A percentile compares a stretch with the other conserved stretches of the same genome.
These are phyloP conservation scores for Aspergillus indologenus DNA, from an alignment of 495 filamentous ascomycete species.

Conservation along the genomic window DNA sequence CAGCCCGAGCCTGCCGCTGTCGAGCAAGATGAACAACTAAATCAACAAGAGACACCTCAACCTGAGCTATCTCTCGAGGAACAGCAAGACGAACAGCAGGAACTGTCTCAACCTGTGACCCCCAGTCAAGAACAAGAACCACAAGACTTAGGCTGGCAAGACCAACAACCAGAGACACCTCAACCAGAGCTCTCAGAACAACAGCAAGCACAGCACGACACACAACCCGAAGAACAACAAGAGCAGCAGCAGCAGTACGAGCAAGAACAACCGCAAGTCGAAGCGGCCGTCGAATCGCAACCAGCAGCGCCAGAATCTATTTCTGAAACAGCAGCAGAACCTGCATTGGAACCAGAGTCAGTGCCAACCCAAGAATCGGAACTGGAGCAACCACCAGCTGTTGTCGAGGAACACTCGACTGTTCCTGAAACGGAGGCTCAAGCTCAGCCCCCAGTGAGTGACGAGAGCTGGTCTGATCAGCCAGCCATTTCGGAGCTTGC, in stretches of 20 bases:
- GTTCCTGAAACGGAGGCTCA: slow-evolving; percentile 20
- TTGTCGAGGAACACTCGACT: slow-evolving; percentile 23
- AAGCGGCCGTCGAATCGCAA: slow-evolving; percentile 7
- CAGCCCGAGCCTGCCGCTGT: slow-evolving; percentile 23
- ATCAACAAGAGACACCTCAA: slow-evolving; percentile 13
- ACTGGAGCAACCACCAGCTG: slow-evolving; percentile 16
- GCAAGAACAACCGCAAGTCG: slow-evolving; percentile 6
- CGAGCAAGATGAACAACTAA: slow-evolving; percentile 14
- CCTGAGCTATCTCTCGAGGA: slow-evolving; percentile 3
- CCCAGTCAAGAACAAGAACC: not conserved
- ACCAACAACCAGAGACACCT: slow-evolving; percentile 3
- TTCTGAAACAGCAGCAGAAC: slow-evolving; percentile 13
- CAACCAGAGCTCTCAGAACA: not conserved
- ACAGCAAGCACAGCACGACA: slow-evolving; percentile 1
- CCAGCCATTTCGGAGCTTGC: slow-evolving; percentile 18
- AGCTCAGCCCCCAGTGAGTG: slow-evolving; percentile 19
- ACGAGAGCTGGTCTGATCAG: slow-evolving; percentile 21
- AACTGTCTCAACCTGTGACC: not conserved
- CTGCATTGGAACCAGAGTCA: slow-evolving; percentile 19
- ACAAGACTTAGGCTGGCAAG: slow-evolving; percentile 2
- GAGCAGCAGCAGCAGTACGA: slow-evolving; percentile 12
- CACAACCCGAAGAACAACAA: not conserved
- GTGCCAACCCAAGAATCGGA: slow-evolving; percentile 18
- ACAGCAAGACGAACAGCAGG: slow-evolving; percentile 5
- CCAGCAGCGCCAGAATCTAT: slow-evolving; percentile 6